Conservation (phyloP, 345 rosid genomes). For the Atalantia buxifolia region DNA sequence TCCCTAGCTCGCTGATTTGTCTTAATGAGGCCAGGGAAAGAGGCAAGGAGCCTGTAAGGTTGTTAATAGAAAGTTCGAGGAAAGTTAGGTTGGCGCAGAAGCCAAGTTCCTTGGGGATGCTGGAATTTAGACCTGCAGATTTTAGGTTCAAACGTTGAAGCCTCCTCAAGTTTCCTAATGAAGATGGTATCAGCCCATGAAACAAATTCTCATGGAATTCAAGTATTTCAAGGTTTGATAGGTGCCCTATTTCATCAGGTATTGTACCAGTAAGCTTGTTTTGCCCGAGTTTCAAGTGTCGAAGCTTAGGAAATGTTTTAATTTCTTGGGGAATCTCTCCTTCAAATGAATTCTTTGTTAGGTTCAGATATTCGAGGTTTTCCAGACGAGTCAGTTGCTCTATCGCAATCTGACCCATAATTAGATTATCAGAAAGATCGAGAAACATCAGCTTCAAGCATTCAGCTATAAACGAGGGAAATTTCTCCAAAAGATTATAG, state of each 20-base stretch:
- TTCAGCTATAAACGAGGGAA: slow-evolving; percentile 15
- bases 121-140: slow-evolving; percentile 15
- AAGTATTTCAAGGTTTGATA: slow-evolving; percentile 30
- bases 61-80: slow-evolving; percentile 17
- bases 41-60: slow-evolving; percentile 22
- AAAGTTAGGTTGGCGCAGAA: slow-evolving; percentile 18
- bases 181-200: slow-evolving; percentile 32
- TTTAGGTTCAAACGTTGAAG: slow-evolving; percentile 11
- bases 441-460: slow-evolving; percentile 19
- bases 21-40: slow-evolving; percentile 22
- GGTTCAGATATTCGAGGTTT: slow-evolving; percentile 29
- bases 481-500: slow-evolving; percentile 9
- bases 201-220: slow-evolving; percentile 33
- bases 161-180: slow-evolving; percentile 28
- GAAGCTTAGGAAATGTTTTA: slow-evolving; percentile 31
- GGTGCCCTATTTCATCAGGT: slow-evolving; percentile 34
- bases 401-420: slow-evolving; percentile 18
- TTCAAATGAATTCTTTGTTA: slow-evolving; percentile 30
- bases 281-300: slow-evolving; percentile 26
- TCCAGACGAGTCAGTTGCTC: slow-evolving; percentile 12
- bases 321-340: slow-evolving; percentile 34
- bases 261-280: slow-evolving; percentile 28
- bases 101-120: slow-evolving; percentile 18
- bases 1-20: slow-evolving; percentile 13
- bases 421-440: slow-evolving; percentile 26